These are phyloP conservation scores for Calonectria henricotiae DNA, from an alignment of 2,329 filamentous ascomycete genomes.

Conservation along the genomic window DNA sequence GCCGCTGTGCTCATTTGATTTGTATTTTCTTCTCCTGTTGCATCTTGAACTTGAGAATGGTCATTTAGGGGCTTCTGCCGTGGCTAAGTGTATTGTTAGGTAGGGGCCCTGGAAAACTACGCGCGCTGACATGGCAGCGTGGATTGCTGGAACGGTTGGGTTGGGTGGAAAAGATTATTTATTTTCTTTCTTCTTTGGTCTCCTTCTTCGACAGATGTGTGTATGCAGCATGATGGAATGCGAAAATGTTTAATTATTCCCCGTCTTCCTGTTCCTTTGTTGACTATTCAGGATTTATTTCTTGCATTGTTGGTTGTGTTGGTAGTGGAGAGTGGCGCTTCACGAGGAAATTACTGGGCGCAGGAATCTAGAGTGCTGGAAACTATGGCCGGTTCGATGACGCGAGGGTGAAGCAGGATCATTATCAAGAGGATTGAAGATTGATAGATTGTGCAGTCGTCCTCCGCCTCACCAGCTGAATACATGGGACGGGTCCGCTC, in stretches of 20 bases:
- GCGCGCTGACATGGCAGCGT: constrained; percentile 35
- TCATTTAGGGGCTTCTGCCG: background rate
- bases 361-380: background rate
- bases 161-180: constrained; percentile 32
- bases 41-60: constrained; percentile 28
- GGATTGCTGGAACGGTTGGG: constrained; percentile 32
- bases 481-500: constrained; percentile 4
- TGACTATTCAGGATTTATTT: constrained; percentile 3
- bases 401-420: background rate
- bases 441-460: constrained; percentile 6
- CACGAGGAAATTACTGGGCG: constrained; percentile 27
- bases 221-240: constrained; percentile 48
- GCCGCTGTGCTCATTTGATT: constrained; percentile 24
- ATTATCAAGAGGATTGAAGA: too few species aligned
- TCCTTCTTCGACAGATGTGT: constrained; percentile 40
- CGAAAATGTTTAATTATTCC: constrained; percentile 45
- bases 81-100: constrained; percentile 20
- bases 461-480: constrained; percentile 22
- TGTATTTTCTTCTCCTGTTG: constrained; percentile 19
- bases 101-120: constrained; percentile 25
- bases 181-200: constrained; percentile 25
- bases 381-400: background rate
- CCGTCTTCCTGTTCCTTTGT: background rate
- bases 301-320: constrained; percentile 1
- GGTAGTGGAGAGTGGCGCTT: background rate